Evolutionary conservation across 345 rosid species (phyloP).

Genomic region (Populus tremula): DNA sequence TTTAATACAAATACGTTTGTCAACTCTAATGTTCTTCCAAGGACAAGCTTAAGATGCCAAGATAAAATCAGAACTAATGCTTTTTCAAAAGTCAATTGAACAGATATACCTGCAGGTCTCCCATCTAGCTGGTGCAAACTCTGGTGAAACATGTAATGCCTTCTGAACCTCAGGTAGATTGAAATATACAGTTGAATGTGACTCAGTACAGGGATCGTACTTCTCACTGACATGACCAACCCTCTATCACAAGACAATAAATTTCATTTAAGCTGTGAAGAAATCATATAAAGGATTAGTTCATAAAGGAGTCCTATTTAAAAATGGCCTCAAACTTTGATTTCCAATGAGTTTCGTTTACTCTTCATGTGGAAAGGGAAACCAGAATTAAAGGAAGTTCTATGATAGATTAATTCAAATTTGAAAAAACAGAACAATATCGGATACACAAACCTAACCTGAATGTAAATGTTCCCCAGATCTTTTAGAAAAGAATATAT

Average conservation of each 20-base stretch:
- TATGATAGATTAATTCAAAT: not conserved
- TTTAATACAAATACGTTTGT: not conserved
- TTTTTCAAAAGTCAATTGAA: not conserved
- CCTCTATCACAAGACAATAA: conserved; percentile 31
- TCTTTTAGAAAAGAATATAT: not conserved
- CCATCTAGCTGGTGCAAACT: conserved; percentile 72
- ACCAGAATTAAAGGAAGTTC: not conserved
- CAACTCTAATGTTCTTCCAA: not conserved
- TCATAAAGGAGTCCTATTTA: not conserved
- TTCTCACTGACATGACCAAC: conserved; percentile 57
- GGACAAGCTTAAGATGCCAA: not conserved
- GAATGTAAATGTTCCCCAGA: not conserved
- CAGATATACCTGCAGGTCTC: conserved; percentile 74
- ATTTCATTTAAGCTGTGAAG: conserved; percentile 1
- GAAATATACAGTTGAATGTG: conserved; percentile 72
- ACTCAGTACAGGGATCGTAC: conserved; percentile 96
- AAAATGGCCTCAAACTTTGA: not conserved
- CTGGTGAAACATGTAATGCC: conserved; percentile 69
- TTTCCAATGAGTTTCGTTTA: not conserved
- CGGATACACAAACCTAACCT: not conserved
- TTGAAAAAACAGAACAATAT: not conserved
- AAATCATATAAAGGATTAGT: not conserved
- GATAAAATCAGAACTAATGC: not conserved
- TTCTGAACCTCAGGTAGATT: conserved; percentile 75
- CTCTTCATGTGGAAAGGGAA: not conserved